These are phyloP conservation scores for Tillandsia fasciculata DNA, from an alignment of 176 grass and related monocot genomes.

Conservation along the genomic window DNA sequence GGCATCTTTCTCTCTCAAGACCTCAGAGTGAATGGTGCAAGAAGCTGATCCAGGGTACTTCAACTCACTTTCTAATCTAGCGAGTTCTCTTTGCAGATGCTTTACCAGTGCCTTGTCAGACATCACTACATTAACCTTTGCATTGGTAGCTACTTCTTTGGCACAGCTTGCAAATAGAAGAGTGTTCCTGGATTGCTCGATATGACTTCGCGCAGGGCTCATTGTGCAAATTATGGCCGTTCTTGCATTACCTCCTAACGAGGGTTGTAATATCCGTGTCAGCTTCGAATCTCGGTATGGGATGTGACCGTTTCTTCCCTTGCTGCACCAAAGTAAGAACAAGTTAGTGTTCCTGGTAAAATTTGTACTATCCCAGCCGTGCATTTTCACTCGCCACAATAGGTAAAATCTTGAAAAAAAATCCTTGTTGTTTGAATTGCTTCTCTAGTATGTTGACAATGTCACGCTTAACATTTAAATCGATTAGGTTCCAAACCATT, in stretches of 20 bases:
- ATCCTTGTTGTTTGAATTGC: too few relatives aligned
- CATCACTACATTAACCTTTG: slow-evolving; percentile 78
- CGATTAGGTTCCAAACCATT: too few relatives aligned
- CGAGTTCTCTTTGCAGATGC: slow-evolving; percentile 72
- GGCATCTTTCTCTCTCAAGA: slow-evolving; percentile 61
- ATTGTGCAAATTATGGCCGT: slow-evolving; percentile 92
- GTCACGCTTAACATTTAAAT: too few relatives aligned
- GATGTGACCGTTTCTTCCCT: slow-evolving; percentile 68
- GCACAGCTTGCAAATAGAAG: slow-evolving; percentile 85
- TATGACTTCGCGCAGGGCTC: slow-evolving; percentile 66
- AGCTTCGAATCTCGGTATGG: slow-evolving; percentile 93
- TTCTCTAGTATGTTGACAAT: too few relatives aligned
- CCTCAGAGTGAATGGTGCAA: slow-evolving; percentile 37
- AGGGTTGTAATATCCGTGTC: slow-evolving; percentile 76
- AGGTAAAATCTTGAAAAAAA: not conserved
- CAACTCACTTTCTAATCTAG: slow-evolving; percentile 58
- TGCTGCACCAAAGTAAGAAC: slow-evolving; percentile 31
- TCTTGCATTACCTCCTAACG: slow-evolving; percentile 75
- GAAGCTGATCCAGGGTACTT: slow-evolving; percentile 38
- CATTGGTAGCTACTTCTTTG: slow-evolving; percentile 63
- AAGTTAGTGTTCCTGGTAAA: too few relatives aligned
- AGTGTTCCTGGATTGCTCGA: slow-evolving; percentile 82
- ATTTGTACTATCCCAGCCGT: too few relatives aligned
- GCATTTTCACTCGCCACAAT: not conserved
- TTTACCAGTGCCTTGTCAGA: slow-evolving; percentile 84